Evolutionary conservation across 2,329 filamentous ascomycete genomes (phyloP), one percentile per base, ranked within the genome.

Genomic region (Penicillium sp.): DNA sequence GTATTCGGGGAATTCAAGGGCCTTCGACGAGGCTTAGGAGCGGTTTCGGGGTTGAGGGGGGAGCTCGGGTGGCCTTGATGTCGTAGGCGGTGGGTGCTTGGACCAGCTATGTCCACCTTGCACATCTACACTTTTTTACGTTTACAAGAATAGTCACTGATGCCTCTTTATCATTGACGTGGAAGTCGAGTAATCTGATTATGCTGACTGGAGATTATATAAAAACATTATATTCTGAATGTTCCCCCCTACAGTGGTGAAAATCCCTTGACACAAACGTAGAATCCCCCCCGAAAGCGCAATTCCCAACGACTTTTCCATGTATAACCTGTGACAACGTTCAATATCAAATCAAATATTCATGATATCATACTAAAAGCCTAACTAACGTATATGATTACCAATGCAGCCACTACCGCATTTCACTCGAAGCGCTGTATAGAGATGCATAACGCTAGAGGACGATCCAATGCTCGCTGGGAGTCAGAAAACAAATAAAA

Each of bases 21-120:
- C 60, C 60, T 58, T 62, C 34, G 27, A 34, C 34, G 55, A 55
- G 60, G 62, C 62, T 54, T 52, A 40, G 57, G 47, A 44, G 54
- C 44, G 38, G 34, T 29, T 61, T 61, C 34, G 45, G 53, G 49
- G 51, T 49, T 59, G 41, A 43, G 41, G 45, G 51, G 51, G 52
- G 52, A 64, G 60, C 63, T 65, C 57, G 57, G 54, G 59, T 55
- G 56, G 57, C 61, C 50, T 53, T n/a, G 64, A 65, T 66, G 64
- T 65, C 64, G 64, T 65, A 66, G 64, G 64, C 64, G 64, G 64
- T 66, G 61, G 63, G 64, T 55, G 57, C 53, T 64, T 60, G 61
- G 60, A 60, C 58, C 58, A 46, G 31, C 47, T 9, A 50, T 39
- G 38, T 44, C 38, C 47, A 27, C 25, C 23, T 16, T 16, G 23